Conservation (phyloP, 1,139 yeast species). For the Yamadazyma taylorii region DNA sequence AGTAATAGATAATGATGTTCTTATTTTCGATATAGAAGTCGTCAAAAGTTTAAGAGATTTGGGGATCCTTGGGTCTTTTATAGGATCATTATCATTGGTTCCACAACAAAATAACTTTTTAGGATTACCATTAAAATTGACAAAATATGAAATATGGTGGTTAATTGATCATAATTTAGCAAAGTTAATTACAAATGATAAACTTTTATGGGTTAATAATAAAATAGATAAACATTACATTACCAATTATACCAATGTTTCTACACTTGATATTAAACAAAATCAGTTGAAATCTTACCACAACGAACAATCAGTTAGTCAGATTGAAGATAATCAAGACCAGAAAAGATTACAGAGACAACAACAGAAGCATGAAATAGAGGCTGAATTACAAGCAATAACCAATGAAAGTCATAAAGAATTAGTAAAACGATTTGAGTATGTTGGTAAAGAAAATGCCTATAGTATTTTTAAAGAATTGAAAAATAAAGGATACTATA, state of each 20-base stretch:
- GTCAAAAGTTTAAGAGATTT: conserved; percentile 52
- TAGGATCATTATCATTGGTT: conserved; percentile 81
- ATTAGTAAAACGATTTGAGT: conserved; percentile 4
- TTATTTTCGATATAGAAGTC: conserved; percentile 50
- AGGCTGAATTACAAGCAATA: neutral
- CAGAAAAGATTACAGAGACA: neutral
- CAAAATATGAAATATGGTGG: conserved; percentile 74
- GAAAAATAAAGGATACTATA: conserved; percentile 47
- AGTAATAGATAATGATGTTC: conserved; percentile 46
- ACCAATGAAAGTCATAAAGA: neutral
- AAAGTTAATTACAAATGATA: conserved; percentile 14
- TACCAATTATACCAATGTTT: conserved; percentile 4
- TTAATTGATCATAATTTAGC: conserved; percentile 47
- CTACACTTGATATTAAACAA: too few relatives aligned
- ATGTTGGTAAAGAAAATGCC: conserved; percentile 4
- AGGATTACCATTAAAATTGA: conserved; percentile 77
- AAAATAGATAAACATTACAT: conserved; percentile 7
- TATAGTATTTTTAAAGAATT: conserved; percentile 35
- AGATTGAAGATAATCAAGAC: too few relatives aligned
- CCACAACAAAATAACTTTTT: conserved; percentile 90
- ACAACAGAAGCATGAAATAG: neutral
- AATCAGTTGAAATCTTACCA: too few relatives aligned
- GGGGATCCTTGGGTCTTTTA: conserved; percentile 69
- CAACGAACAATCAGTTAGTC: too few relatives aligned
- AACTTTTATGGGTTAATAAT: conserved; percentile 5